Conservation (phyloP, 306 rosid genomes). For the Vachellia pachyceras region DNA sequence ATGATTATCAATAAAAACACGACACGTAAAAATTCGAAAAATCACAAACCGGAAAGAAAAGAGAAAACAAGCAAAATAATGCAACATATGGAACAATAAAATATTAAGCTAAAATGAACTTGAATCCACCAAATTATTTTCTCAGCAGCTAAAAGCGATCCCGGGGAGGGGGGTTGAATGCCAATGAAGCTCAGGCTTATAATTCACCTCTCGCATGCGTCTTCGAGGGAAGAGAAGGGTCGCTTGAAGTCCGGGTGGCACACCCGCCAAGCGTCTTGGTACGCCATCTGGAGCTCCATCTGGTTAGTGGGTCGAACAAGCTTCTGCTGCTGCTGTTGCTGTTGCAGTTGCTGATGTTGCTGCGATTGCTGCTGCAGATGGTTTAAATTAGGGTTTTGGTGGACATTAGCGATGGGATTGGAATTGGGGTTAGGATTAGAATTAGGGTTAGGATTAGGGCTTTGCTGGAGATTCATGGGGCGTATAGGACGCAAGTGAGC, state of each 20-base stretch:
- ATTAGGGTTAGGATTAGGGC: slow-evolving; percentile 39
- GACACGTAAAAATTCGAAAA: not conserved
- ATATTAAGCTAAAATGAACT: not conserved
- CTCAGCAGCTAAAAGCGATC: too few species aligned
- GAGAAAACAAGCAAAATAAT: not conserved
- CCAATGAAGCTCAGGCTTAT: not conserved
- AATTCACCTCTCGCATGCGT: slow-evolving; percentile 72
- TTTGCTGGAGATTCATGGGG: slow-evolving; percentile 51
- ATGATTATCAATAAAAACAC: not conserved
- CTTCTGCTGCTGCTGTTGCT: slow-evolving; percentile 53
- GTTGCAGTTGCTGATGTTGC: too few species aligned
- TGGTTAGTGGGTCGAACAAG: slow-evolving; percentile 60
- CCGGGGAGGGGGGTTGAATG: too few species aligned
- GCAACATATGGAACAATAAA: not conserved
- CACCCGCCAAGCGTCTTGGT: slow-evolving; percentile 81
- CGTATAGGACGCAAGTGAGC: slow-evolving; percentile 74
- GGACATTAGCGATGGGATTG: not conserved
- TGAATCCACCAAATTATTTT: too few species aligned
- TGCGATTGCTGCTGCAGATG: slow-evolving; percentile 23
- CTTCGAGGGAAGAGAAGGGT: slow-evolving; percentile 74
- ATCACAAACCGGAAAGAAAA: not conserved
- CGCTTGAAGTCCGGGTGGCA: slow-evolving; percentile 78
- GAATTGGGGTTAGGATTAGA: slow-evolving; percentile 32
- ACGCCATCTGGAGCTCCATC: slow-evolving; percentile 76
- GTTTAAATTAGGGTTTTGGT: slow-evolving; percentile 11